Evolutionary conservation across 2,329 filamentous ascomycete genomes (phyloP), one percentile per base, ranked within the genome.

Genomic region (Pezicula radicicola): DNA sequence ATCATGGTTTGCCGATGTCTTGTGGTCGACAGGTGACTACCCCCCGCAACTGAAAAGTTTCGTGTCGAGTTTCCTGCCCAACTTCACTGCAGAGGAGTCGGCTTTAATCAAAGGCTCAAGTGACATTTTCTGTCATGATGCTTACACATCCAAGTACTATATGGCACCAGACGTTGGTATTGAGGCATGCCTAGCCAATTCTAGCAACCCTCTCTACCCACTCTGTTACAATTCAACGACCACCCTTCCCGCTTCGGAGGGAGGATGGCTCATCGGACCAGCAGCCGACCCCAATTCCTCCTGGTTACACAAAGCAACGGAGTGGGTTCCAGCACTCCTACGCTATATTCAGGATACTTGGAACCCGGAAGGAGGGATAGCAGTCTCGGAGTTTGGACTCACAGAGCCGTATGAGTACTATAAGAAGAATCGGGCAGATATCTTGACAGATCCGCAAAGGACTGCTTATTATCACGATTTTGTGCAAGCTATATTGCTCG

Each of bases 361-460:
- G 61, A 50, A 50, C 6, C 55, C 56, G 9, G 15, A 35, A 6
- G 60, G 57, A 13, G 62, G 62, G 0, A 61, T 64, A 33, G 56
- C 55, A 7, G 43, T 64, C 27, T 56, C 51, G 0, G 62, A 64
- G 40, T 64, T 64, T 46, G 61, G 62, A n/a, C 63, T 64, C 28
- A 56, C 61, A 3, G 62, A 64, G 21, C 61, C 62, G 1, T 64
- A 54, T 47, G 62, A 64, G 45, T 46, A 40, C 9, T 46, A 55
- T 16, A 63, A 61, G 36, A 54, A 51, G 3, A 13, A 55, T 4
- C 58, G 58, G 18, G 48, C 44, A 6, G 59, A 64, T 51, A 83
- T 93, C 50, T 73, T 93, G 48, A 73, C 90, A 53, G 90, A 95
- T 68, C 84, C 89, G 58, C 91, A 92, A 75, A 81, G 91, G 25